Evolutionary conservation across 1,284 basidiomycete species (phyloP).

Genomic region (Singerocomus inundabilis): DNA sequence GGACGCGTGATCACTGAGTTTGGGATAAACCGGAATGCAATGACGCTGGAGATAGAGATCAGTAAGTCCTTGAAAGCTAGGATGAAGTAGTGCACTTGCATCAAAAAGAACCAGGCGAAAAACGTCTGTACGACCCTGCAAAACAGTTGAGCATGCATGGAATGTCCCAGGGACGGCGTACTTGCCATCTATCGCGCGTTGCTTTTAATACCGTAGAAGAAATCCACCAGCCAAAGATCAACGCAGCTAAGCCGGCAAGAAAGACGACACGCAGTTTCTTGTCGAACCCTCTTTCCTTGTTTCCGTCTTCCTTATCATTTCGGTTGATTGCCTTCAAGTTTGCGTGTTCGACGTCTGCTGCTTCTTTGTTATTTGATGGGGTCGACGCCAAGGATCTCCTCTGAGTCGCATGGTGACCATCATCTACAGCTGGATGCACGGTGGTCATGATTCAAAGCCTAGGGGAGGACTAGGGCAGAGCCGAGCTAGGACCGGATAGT

Average conservation of each 20-base stretch:
- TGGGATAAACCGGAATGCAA: constrained; percentile 78
- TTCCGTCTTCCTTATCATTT: constrained; percentile 25
- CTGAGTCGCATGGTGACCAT: constrained; percentile 12
- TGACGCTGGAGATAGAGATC: constrained; percentile 48
- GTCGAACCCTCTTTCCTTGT: constrained; percentile 18
- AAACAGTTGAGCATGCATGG: constrained; percentile 14
- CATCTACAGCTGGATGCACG: background rate
- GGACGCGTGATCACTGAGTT: constrained; percentile 65
- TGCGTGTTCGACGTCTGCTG: constrained; percentile 19
- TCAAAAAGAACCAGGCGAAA: constrained; percentile 77
- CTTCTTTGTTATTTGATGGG: constrained; percentile 22
- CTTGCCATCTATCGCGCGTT: constrained; percentile 72
- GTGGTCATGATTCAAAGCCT: constrained; percentile 19
- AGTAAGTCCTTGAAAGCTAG: background rate
- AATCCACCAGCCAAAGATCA: constrained; percentile 82
- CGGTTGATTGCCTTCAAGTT: constrained; percentile 16
- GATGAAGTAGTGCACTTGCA: constrained; percentile 40
- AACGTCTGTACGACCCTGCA: constrained; percentile 71
- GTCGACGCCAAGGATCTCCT: constrained; percentile 20
- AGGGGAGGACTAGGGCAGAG: background rate
- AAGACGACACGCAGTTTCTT: constrained; percentile 41
- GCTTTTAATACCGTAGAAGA: constrained; percentile 62
- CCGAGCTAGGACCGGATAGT: background rate
- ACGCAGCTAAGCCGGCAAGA: constrained; percentile 49
- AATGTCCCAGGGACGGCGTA: constrained; percentile 4